Base-by-base conservation (phyloP, 345 rosid genomes). In the Corchorus capsularis region DNA sequence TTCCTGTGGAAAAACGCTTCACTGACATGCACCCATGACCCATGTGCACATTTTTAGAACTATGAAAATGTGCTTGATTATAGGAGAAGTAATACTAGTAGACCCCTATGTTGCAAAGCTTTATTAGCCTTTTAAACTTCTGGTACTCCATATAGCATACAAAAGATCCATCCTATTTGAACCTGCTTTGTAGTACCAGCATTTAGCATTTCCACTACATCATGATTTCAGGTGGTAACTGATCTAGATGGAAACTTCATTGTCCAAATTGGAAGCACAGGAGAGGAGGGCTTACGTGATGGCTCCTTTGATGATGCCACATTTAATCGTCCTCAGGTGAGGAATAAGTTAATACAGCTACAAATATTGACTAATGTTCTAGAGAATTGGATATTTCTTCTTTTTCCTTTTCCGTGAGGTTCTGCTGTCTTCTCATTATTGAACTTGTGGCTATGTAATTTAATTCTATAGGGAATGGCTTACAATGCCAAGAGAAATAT, bases 261-360 rank as follows among this genome's bases (percentile, higher is more conserved):
- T 53, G 78, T 84, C 68, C 98, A 93, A 95, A 83, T 95, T 46
- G 94, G 98, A 34, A 91, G 96, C 86, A 86, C 87, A 0, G 97
- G 93, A 75, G 94, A 90, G 77, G 99, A 93, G 77, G 97, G 96
- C 63, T 79, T 93, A 65, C 86, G 22, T 70, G 98, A 95, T 81
- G 99, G 99, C 75, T 83, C 92, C 60, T 95, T 93, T 56, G 96
- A 91, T 41, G 94, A 90, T 83, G 94, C 91, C 72, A 87, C 88
- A 54, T 93, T 95, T 69, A 91, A 88, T 80, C 94, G 80, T 73
- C 99, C 97, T 83, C 99, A 93, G 85, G 97, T 93, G 79, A 84
- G 81, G 41, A 37, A 73, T 71, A 22, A 62, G 14, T 59, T 75
- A 47, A 54, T 78, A 75, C 22, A 39, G 20, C 59, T 22, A 50